Base-by-base conservation (phyloP, 257 asterid genomes). In the Jacaranda copaia region DNA sequence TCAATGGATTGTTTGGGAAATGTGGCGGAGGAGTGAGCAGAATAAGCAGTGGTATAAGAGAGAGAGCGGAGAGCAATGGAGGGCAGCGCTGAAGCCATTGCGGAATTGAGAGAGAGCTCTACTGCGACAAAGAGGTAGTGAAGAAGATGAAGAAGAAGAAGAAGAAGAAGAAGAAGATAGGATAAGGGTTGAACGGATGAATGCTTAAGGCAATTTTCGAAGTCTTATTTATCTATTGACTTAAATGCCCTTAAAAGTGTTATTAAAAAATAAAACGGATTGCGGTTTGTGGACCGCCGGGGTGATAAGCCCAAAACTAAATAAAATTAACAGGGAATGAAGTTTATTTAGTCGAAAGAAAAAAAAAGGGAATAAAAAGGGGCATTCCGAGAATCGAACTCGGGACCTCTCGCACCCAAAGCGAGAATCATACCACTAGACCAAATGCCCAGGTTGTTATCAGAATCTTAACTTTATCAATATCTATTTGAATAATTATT, bases 341-440 rank as follows among this genome's bases (percentile, higher is more conserved):
- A n/a, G n/a, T n/a, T n/a, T n/a, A n/a, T n/a, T n/a, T n/a, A n/a
- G n/a, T n/a, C n/a, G n/a, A n/a, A n/a, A n/a, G n/a, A n/a, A n/a
- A n/a, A n/a, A n/a, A n/a, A n/a, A n/a, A n/a, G n/a, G n/a, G n/a
- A n/a, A n/a, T n/a, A 57, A 19, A 65, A 36, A 0, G 97, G 98
- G 96, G 94, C 97, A 91, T 89, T 94, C 93, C 90, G 89, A 94
- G 92, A 92, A 92, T 94, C 88, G 86, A 89, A 87, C 93, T 89
- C 87, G 85, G 91, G 92, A 86, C 98, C 94, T 88, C 97, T 89
- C 89, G 92, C 98, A 86, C 98, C 96, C 92, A 80, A 92, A 94
- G 94, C 89, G 89, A 88, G 95, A 91, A 93, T 91, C 93, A 89
- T 91, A 89, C 90, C 93, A 92, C 97, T 89, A 92, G 97, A 89